A percentile compares a stretch with the other conserved stretches of the same genome.
Conservation (phyloP, 2,329 filamentous ascomycete species). For the Blumeria graminis region DNA sequence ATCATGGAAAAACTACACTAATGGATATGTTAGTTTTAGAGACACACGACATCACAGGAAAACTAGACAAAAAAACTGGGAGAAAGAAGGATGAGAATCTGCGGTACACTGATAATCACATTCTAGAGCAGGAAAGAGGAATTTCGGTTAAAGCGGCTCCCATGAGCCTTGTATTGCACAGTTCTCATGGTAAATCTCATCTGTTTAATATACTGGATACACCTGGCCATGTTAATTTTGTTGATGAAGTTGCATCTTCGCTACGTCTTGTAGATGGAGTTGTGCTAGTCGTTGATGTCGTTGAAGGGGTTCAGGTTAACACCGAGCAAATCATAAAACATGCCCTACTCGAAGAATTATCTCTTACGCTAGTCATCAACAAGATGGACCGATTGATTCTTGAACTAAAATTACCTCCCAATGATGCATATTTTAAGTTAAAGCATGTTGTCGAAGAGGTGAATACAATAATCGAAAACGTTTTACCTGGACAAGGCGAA, state of each 20-base stretch:
- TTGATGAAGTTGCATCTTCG: constrained; percentile 81
- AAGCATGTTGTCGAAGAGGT: constrained; percentile 98
- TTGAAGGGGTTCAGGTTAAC: constrained; percentile 97
- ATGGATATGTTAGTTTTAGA: constrained; percentile 97
- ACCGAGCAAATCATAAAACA: constrained; percentile 96
- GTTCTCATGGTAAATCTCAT: constrained; percentile 80
- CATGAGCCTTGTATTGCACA: constrained; percentile 79
- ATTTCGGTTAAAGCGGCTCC: constrained; percentile 81
- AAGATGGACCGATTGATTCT: constrained; percentile 92
- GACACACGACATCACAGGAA: constrained; percentile 67
- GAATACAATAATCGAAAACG: constrained; percentile 82
- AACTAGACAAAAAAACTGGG: constrained; percentile 58
- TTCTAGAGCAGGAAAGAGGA: constrained; percentile 71
- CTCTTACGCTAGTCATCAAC: constrained; percentile 77
- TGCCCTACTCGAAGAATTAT: constrained; percentile 70
- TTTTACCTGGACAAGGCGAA: constrained; percentile 58
- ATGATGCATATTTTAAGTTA: constrained; percentile 94
- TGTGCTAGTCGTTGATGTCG: constrained; percentile 80
- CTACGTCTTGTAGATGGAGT: constrained; percentile 76
- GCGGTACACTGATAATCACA: constrained; percentile 79
- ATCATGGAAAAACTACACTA: constrained; percentile 93
- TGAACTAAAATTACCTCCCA: constrained; percentile 80
- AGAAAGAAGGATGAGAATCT: constrained; percentile 71
- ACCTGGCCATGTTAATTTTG: constrained; percentile 93
- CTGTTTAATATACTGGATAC: constrained; percentile 89